These are phyloP conservation scores for Capsicum pubescens DNA, from an alignment of 257 asterid species.

Conservation along the genomic window DNA sequence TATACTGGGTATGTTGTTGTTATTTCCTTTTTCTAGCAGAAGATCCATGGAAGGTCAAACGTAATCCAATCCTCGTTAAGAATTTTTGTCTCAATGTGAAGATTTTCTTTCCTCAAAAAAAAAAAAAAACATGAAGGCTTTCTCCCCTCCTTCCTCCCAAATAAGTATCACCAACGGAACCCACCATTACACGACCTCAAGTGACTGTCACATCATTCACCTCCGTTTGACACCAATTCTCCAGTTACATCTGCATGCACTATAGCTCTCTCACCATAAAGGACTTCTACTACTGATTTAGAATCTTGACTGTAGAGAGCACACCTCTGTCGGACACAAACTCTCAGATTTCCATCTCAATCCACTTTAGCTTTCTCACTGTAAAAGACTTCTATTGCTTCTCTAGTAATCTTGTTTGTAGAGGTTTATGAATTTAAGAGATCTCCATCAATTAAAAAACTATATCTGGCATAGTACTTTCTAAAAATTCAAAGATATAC, in stretches of 20 bases:
- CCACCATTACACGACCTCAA: background rate
- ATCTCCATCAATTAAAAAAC: no score
- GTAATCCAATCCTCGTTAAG: background rate
- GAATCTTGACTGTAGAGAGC: slow-evolving; percentile 6
- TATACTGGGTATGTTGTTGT: no score
- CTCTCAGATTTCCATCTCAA: slow-evolving; percentile 13
- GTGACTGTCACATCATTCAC: background rate
- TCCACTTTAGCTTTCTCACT: background rate
- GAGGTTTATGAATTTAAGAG: no score
- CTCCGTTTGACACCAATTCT: background rate
- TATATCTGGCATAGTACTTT: no score
- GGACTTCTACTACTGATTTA: background rate
- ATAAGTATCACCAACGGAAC: slow-evolving; percentile 19
- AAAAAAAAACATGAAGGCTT: background rate
- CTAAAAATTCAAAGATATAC: no score
- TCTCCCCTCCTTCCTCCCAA: background rate
- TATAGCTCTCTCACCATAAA: slow-evolving; percentile 17
- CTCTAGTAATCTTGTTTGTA: no score
- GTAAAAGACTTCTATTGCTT: no score
- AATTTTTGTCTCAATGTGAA: background rate
- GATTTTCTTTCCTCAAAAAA: background rate
- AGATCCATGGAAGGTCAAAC: background rate
- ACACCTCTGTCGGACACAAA: background rate
- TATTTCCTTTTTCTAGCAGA: background rate
- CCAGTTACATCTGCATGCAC: slow-evolving; percentile 14